Conservation (phyloP, 345 rosid genomes). For the Excoecaria agallocha region DNA sequence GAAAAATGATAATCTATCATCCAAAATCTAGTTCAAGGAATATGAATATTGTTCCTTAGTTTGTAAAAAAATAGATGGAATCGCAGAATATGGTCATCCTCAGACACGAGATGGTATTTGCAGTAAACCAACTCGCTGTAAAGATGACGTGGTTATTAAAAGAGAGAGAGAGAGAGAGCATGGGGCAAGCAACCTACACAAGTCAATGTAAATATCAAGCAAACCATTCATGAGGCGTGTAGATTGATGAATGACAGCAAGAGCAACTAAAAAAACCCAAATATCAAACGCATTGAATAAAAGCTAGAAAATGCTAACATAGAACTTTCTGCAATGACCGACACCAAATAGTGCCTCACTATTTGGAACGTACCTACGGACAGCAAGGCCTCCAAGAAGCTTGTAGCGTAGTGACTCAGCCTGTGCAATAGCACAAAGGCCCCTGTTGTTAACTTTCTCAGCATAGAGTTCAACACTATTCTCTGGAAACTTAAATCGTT, state of each 20-base stretch:
- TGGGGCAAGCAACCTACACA: background rate
- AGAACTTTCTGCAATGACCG: background rate
- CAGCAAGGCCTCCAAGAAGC: conserved; percentile 43
- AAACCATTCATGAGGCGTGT: background rate
- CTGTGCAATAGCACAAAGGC: conserved; percentile 38
- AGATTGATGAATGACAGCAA: background rate
- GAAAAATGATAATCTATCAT: conserved; percentile 21
- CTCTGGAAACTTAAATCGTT: conserved; percentile 34
- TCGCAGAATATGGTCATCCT: conserved; percentile 6
- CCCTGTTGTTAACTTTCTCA: conserved; percentile 36
- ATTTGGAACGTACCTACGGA: conserved; percentile 21
- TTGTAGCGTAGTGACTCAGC: conserved; percentile 39
- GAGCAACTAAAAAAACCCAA: background rate
- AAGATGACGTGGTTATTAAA: conserved; percentile 34
- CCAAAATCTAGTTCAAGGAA: conserved; percentile 20
- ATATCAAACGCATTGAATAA: background rate
- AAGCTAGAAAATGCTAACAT: background rate
- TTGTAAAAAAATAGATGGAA: conserved; percentile 19
- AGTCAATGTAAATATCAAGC: no score
- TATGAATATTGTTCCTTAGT: conserved; percentile 2
- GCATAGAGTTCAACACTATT: conserved; percentile 36
- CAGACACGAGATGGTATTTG: conserved; percentile 15
- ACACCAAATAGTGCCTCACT: background rate
- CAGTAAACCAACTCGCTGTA: conserved; percentile 32
- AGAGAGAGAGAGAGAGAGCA: background rate